These are phyloP conservation scores for Chaetomium olivaceum DNA, from an alignment of 2,329 filamentous ascomycete species.

Conservation along the genomic window DNA sequence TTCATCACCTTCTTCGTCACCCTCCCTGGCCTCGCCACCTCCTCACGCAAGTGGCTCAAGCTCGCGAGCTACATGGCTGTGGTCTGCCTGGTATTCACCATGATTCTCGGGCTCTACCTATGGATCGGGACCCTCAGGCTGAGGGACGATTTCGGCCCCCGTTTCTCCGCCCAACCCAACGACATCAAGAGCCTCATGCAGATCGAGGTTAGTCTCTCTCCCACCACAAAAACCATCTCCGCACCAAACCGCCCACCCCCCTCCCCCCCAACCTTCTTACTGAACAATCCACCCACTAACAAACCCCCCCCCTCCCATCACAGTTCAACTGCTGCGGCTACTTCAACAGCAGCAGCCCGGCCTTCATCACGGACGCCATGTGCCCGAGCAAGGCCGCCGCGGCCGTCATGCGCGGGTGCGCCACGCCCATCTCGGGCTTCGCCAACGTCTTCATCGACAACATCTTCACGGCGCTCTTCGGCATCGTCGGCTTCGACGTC, in stretches of 20 bases:
- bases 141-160: slow-evolving; percentile 58
- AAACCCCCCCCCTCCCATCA: slow-evolving; percentile 7
- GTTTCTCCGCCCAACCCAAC: slow-evolving; percentile 61
- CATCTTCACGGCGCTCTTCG: slow-evolving; percentile 78
- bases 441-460: slow-evolving; percentile 71
- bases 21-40: slow-evolving; percentile 69
- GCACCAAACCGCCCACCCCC: too few relatives aligned
- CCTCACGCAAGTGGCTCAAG: slow-evolving; percentile 69
- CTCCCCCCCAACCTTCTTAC: background rate
- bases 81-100: slow-evolving; percentile 62
- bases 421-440: slow-evolving; percentile 65
- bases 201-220: slow-evolving; percentile 54
- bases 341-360: slow-evolving; percentile 68
- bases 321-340: slow-evolving; percentile 83
- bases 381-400: slow-evolving; percentile 72
- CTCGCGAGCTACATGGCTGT: slow-evolving; percentile 64
- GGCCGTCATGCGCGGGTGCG: slow-evolving; percentile 68
- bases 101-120: slow-evolving; percentile 65
- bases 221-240: too few relatives aligned
- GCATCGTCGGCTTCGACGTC: slow-evolving; percentile 71
- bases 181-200: slow-evolving; percentile 69
- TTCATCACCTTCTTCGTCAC: slow-evolving; percentile 69
- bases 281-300: background rate
- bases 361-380: slow-evolving; percentile 67
- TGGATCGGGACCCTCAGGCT: slow-evolving; percentile 75